These are phyloP conservation scores for Aureobasidium namibiae DNA, from an alignment of 2,329 filamentous ascomycete species.

Conservation along the genomic window DNA sequence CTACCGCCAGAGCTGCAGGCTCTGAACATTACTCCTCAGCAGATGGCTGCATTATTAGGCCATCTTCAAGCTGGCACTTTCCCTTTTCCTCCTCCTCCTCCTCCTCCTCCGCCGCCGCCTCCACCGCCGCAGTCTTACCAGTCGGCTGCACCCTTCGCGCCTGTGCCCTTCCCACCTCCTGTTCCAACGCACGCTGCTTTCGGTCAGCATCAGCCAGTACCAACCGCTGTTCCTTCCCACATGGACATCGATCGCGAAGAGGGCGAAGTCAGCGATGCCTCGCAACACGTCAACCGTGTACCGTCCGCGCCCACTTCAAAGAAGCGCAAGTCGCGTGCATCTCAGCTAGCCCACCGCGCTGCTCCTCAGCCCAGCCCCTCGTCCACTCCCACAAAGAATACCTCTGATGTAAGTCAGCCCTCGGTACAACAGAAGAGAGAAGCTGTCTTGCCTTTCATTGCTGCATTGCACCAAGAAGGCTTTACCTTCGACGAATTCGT, in stretches of 20 bases:
- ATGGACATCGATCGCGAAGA: slow-evolving; percentile 15
- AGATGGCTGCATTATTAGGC: slow-evolving; percentile 11
- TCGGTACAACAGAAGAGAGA: slow-evolving; percentile 6
- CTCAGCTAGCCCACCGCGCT: not conserved
- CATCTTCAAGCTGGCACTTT: slow-evolving; percentile 13
- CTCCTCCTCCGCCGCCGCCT: not conserved
- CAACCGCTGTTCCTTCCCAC: not conserved
- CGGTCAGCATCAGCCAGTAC: not conserved
- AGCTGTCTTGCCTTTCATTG: slow-evolving; percentile 19
- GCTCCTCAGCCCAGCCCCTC: not conserved
- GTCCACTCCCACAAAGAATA: not conserved
- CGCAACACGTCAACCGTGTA: not conserved
- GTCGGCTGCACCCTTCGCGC: not conserved
- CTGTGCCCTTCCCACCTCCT: not conserved
- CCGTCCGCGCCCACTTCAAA: not conserved
- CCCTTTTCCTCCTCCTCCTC: slow-evolving; percentile 10
- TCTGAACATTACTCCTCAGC: slow-evolving; percentile 14
- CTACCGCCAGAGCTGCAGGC: slow-evolving; percentile 13
- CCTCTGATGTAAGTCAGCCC: not conserved
- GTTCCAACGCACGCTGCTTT: not conserved
- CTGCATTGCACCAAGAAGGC: slow-evolving; percentile 44
- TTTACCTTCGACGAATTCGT: slow-evolving; percentile 68
- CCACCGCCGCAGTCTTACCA: not conserved
- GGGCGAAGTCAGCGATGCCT: slow-evolving; percentile 14
- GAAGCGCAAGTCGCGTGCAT: not conserved